Base-by-base conservation (phyloP, 2,329 filamentous ascomycete species). In the Dactylellina sp. region DNA sequence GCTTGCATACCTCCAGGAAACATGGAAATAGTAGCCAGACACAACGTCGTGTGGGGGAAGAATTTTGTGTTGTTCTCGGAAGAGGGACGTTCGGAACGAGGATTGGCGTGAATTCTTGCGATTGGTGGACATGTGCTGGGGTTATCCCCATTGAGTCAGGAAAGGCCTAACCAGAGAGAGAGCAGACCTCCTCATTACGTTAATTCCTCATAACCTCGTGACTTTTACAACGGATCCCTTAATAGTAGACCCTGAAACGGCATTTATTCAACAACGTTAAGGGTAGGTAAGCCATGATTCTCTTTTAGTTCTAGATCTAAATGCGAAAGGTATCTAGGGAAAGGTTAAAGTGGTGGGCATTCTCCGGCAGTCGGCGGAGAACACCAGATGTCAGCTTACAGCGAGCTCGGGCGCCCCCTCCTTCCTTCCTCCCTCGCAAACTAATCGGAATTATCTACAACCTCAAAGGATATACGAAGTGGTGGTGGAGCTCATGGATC, bases 341-440 rank as follows among this genome's bases (percentile, higher is more conserved):
- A 32, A 32, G 9, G 28, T 32, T 32, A 32, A 32, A 32, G 28
- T 9, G 4, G 28, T 28, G 18, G n/a, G 22, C 12, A 44, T 60
- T 57, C 40, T 46, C 62, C 68, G 68, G 68, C 68, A 72, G 68
- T 72, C 68, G 40, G 60, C 46, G 42, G 53, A 52, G 61, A 39
- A 32, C 37, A 53, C 53, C 42, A 35, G 44, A 44, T 57, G 68
- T 72, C 60, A 72, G 68, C 68, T 72, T 63, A 72, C 68, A 52
- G 60, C 59, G 68, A 72, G 68, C 68, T 63, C 68, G 42, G 42
- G 68, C 60, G 35, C 50, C 57, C 49, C 52, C 52, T 28, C 35
- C 32, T 28, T 61, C 22, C 25, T 9, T 32, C 28, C 28, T 9
- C 18, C 32, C 47, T 57, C 37, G 40, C 22, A 44, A 44, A 60